phyloP scores from a whole-genome alignment of 768 basidiomycete species.

The Trametes meyenii region DNA sequence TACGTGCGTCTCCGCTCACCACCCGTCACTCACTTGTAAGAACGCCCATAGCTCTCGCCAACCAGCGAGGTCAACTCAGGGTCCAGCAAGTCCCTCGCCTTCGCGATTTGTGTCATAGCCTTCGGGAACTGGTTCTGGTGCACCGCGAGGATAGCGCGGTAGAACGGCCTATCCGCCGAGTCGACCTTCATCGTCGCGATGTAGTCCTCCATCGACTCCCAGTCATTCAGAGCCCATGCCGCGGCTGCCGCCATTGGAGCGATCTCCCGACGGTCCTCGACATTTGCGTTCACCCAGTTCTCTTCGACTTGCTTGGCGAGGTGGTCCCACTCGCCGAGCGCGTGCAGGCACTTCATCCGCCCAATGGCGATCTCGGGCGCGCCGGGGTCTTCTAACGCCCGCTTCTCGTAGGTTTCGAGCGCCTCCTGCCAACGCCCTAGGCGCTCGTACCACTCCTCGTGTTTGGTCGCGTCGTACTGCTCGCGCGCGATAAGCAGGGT shows the following conservation, averaged over 20 bases:
- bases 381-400: slow-evolving; percentile 72
- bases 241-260: slow-evolving; percentile 97
- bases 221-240: slow-evolving; percentile 94
- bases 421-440: slow-evolving; percentile 97
- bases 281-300: slow-evolving; percentile 80
- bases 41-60: slow-evolving; percentile 95
- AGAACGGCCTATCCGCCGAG: slow-evolving; percentile 93
- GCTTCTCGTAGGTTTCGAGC: slow-evolving; percentile 79
- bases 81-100: slow-evolving; percentile 90
- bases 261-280: slow-evolving; percentile 87
- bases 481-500: slow-evolving; percentile 89
- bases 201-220: slow-evolving; percentile 98
- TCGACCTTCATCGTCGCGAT: slow-evolving; percentile 91
- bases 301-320: slow-evolving; percentile 85
- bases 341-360: slow-evolving; percentile 94
- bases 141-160: slow-evolving; percentile 92
- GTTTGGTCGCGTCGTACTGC: slow-evolving; percentile 87
- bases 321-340: slow-evolving; percentile 96
- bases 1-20: background rate
- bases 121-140: slow-evolving; percentile 96
- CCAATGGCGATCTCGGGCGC: slow-evolving; percentile 82
- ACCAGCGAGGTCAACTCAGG: slow-evolving; percentile 90
- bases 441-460: slow-evolving; percentile 98
- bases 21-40: slow-evolving; percentile 77
- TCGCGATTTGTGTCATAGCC: slow-evolving; percentile 86